Base-by-base conservation (phyloP, 306 rosid genomes). In the Geum urbanum region DNA sequence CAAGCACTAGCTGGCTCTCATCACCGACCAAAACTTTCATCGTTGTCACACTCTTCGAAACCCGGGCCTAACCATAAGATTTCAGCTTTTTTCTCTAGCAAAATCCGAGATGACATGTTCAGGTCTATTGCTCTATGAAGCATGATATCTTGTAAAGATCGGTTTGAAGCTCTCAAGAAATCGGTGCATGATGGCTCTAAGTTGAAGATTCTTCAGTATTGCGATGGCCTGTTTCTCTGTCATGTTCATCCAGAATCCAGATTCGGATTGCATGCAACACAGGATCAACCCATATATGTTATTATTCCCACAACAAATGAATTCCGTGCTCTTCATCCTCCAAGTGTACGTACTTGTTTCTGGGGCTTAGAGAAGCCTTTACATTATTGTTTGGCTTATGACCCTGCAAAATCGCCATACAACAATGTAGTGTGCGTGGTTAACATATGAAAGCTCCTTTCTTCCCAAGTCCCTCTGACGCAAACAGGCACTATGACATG, bases 1-100 rank as follows among this genome's bases (percentile, higher is more conserved):
- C 67, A 80, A 70, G 35, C 71, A 67, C 6, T 79, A 79, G 79
- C 76, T 70, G 40, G 59, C 76, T 16, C 46, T 74, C 9, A 71
- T 79, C 48, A 70, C 80, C 56, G 41, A 39, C 50, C 58, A 69
- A 5, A 32, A 54, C 6, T 74, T 74, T 32, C 4, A 16, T 6
- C 41, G 9, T 0, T n/a, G 63, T 4, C 60, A 54, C 60, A 20
- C 51, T 47, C 51, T 27, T 27, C 51, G 5, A 47, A 47, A 47
- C 51, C n/a, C n/a, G n/a, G n/a, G n/a, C 51, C 51, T 47, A 47
- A 47, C 51, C 15, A 16, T 20, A 50, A 50, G 18, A n/a, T 50
- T 8, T 50, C 55, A 15, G 55, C 20, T 50, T 50, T 50, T 20
- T 50, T 50, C 20, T 15, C 20, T 15, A 6, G 20, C 7, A 0